Evolutionary conservation across 441 rosid species (phyloP).

Genomic region (Bocquillonia castaneifolia): DNA sequence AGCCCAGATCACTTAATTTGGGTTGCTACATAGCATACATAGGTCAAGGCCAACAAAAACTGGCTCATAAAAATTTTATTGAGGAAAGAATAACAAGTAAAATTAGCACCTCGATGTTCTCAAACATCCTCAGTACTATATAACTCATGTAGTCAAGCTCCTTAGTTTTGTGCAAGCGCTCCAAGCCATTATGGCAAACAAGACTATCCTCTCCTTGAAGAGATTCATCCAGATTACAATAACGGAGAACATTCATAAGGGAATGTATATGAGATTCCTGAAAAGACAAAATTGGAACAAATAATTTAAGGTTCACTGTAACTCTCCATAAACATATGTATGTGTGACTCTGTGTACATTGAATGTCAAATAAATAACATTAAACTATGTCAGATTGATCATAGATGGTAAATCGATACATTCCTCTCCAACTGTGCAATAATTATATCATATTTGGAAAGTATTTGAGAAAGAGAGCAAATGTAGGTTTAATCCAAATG

Average conservation of each 20-base stretch:
- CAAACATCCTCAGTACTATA: conserved; percentile 92
- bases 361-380: too few relatives aligned
- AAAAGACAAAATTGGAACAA: conserved; percentile 16
- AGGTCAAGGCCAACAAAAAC: background rate
- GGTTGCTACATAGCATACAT: background rate
- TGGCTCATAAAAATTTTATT: background rate
- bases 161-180: conserved; percentile 79
- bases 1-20: background rate
- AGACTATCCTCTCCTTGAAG: conserved; percentile 97
- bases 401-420: background rate
- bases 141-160: conserved; percentile 99
- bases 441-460: background rate
- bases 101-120: conserved; percentile 66
- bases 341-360: too few relatives aligned
- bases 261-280: conserved; percentile 99
- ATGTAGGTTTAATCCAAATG: conserved; percentile 3
- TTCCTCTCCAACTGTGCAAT: background rate
- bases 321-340: background rate
- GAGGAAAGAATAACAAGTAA: conserved; percentile 3
- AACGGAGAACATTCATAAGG: conserved; percentile 94
- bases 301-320: background rate
- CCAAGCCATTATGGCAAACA: conserved; percentile 69
- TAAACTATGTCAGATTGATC: background rate
- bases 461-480: background rate
- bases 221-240: conserved; percentile 96